A percentile compares a stretch with the other conserved stretches of the same genome.
Evolutionary conservation across 345 rosid species (phyloP).

Genomic region (Lumnitzera littorea): DNA sequence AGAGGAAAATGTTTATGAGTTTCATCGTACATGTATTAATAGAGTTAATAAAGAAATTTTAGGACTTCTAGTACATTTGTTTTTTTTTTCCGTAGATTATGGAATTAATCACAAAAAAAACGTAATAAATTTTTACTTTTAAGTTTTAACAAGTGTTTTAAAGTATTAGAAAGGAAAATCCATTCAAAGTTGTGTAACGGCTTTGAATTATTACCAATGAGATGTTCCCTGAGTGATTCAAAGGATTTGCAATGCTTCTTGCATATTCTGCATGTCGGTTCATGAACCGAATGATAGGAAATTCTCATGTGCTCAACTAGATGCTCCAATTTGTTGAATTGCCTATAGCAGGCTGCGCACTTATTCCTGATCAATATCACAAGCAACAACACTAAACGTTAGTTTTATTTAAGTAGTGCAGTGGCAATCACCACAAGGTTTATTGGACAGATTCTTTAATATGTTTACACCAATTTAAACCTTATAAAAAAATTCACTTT

Average conservation of each 20-base stretch:
- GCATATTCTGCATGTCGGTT: constrained; percentile 75
- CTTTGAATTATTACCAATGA: constrained; percentile 40
- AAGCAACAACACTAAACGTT: background rate
- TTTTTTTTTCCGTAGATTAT: no score
- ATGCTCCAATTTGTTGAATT: constrained; percentile 83
- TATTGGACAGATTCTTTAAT: no score
- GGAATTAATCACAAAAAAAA: no score
- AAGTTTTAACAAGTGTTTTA: no score
- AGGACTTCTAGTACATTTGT: no score
- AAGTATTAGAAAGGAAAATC: no score
- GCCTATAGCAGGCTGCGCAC: constrained; percentile 90
- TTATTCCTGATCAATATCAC: constrained; percentile 48
- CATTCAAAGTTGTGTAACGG: background rate
- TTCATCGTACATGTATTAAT: background rate
- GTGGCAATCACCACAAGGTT: no score
- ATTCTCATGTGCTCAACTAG: constrained; percentile 87
- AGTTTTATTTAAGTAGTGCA: no score
- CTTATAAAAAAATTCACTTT: no score
- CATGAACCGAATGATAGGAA: constrained; percentile 76
- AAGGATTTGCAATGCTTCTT: constrained; percentile 84
- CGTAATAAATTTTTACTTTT: no score
- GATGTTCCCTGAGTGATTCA: constrained; percentile 90
- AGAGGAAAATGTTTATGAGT: background rate
- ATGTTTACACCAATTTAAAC: no score
- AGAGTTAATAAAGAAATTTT: background rate